These are phyloP conservation scores for Plectranthus barbatus DNA, from an alignment of 257 asterid genomes.

Conservation along the genomic window DNA sequence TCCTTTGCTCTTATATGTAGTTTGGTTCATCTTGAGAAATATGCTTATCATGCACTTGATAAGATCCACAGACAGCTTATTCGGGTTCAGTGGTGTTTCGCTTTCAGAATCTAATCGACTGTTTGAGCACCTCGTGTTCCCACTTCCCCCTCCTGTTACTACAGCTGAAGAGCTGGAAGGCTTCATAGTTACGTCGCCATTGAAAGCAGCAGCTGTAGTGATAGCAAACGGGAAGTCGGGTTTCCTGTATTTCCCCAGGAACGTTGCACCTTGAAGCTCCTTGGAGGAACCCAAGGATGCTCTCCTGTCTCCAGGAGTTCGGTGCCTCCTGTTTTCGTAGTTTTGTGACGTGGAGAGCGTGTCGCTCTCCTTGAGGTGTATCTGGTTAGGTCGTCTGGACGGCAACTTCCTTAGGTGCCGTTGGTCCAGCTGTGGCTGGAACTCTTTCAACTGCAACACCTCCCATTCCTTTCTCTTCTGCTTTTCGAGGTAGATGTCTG, in stretches of 20 bases:
- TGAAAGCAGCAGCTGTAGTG: background rate
- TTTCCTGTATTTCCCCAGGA: constrained; percentile 27
- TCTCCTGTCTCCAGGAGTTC: constrained; percentile 55
- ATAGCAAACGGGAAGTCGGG: background rate
- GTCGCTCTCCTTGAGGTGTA: constrained; percentile 20
- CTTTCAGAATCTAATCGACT: constrained; percentile 26
- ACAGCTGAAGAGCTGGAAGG: constrained; percentile 11
- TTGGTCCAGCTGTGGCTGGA: constrained; percentile 27
- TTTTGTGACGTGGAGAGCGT: no score
- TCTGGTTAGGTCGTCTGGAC: constrained; percentile 33
- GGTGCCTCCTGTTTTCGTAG: constrained; percentile 28
- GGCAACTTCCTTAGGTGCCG: constrained; percentile 33
- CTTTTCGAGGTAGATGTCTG: constrained; percentile 41
- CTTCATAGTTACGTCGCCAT: background rate
- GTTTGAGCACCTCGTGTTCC: constrained; percentile 37
- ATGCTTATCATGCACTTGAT: constrained; percentile 62
- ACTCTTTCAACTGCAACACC: constrained; percentile 28
- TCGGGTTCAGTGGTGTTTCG: constrained; percentile 40
- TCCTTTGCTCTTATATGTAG: constrained; percentile 40
- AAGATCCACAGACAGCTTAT: constrained; percentile 67
- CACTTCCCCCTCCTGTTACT: constrained; percentile 30
- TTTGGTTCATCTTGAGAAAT: constrained; percentile 51
- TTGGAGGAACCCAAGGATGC: constrained; percentile 49
- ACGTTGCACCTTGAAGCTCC: constrained; percentile 34
- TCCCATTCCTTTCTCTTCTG: constrained; percentile 40